Conservation (phyloP, 805 yeast species). For the Wickerhamiella parazyma region DNA sequence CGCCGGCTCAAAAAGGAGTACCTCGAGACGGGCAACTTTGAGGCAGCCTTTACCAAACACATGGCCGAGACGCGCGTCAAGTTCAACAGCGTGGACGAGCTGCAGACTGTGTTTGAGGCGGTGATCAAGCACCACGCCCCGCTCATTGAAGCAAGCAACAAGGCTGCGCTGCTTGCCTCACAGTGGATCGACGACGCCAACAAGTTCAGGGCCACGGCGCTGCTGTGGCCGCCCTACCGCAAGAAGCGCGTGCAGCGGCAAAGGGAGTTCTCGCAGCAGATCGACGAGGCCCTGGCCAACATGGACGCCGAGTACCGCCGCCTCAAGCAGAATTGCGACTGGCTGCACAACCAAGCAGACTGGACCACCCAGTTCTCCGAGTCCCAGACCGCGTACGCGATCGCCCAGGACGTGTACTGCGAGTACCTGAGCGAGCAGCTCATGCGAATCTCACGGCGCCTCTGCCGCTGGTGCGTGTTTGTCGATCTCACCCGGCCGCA, state of each 20-base stretch:
- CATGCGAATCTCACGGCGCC: constrained; percentile 11
- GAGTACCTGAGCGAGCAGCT: constrained; percentile 14
- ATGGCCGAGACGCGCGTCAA: neutral
- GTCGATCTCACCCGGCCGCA: constrained; percentile 14
- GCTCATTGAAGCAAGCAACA: constrained; percentile 11
- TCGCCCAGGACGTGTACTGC: constrained; percentile 13
- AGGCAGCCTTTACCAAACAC: neutral
- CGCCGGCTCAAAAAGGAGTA: neutral
- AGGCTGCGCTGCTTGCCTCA: constrained; percentile 11
- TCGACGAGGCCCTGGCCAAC: constrained; percentile 8
- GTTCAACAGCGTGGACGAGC: neutral
- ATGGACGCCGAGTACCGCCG: constrained; percentile 8
- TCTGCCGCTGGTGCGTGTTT: constrained; percentile 15
- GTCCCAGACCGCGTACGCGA: constrained; percentile 8
- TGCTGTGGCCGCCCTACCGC: constrained; percentile 12
- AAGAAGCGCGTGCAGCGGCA: constrained; percentile 2
- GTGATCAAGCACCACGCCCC: constrained; percentile 12
- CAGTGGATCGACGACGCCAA: constrained; percentile 20
- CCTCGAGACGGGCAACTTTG: neutral
- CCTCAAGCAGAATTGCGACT: neutral
- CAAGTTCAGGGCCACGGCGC: constrained; percentile 14
- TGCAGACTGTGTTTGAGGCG: constrained; percentile 11
- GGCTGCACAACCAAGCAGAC: constrained; percentile 4
- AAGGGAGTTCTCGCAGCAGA: constrained; percentile 6
- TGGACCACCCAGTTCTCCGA: neutral